These are phyloP conservation scores for Chlamydomonas sphaeroides DNA, from an alignment of 139 green algal genomes.

Conservation along the genomic window DNA sequence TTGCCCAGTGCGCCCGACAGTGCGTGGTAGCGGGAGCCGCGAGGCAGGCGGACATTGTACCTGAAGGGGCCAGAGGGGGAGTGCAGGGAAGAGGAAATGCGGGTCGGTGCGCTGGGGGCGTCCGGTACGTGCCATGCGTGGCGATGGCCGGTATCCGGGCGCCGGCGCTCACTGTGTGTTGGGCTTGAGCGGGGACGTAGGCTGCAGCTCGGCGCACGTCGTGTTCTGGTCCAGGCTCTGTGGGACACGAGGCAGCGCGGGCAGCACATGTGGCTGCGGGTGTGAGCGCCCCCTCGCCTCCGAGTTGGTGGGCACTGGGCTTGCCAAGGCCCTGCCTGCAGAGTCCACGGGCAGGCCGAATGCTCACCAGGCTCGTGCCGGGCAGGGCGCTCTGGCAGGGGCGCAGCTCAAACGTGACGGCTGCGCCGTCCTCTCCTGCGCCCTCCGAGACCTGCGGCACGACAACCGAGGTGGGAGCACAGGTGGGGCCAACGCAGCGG, in stretches of 20 bases:
- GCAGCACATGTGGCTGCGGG: no score
- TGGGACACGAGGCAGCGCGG: no score
- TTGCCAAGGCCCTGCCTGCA: no score
- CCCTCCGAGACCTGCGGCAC: neutral
- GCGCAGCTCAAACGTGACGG: conserved; percentile 31
- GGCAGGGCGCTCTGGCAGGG: conserved; percentile 50
- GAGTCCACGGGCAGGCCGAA: neutral
- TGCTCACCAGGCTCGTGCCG: conserved; percentile 21
- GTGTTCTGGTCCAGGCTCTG: neutral
- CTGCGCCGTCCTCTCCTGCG: neutral
- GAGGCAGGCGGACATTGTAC: conserved; percentile 45
- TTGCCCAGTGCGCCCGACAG: conserved; percentile 33
- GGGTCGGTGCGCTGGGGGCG: neutral
- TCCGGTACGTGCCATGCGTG: no score
- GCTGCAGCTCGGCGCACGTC: conserved; percentile 4
- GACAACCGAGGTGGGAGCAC: no score
- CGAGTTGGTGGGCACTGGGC: no score
- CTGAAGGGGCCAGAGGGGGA: neutral
- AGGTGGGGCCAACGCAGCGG: no score
- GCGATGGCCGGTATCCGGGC: no score
- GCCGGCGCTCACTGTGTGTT: conserved; percentile 16
- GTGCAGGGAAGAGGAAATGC: neutral
- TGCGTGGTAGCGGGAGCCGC: conserved; percentile 47
- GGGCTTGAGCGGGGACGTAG: neutral
- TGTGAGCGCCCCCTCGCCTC: no score